These are phyloP conservation scores for Talaromyces nanjingensis DNA, from an alignment of 495 filamentous ascomycete species.

Conservation along the genomic window DNA sequence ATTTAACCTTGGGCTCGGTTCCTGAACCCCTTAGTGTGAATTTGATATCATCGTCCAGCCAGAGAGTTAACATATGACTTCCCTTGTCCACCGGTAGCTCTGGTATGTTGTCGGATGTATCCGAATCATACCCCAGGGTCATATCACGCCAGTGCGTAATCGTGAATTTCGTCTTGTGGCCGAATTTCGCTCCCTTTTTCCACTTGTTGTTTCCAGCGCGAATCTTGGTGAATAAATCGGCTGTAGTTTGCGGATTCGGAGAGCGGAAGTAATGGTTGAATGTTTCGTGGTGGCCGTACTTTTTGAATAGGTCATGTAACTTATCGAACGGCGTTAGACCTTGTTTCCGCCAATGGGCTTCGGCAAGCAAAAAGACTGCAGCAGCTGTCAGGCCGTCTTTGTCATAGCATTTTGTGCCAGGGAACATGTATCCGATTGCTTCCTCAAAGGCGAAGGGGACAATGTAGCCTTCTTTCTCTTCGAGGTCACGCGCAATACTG, in stretches of 20 bases:
- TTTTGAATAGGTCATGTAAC: conserved; percentile 53
- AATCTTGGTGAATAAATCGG: conserved; percentile 48
- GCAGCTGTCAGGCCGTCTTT: conserved; percentile 67
- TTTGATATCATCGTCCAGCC: conserved; percentile 49
- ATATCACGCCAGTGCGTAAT: conserved; percentile 62
- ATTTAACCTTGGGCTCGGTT: conserved; percentile 64
- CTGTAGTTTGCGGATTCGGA: conserved; percentile 43
- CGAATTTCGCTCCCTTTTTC: conserved; percentile 37
- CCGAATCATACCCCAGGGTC: conserved; percentile 58
- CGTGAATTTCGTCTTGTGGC: conserved; percentile 27
- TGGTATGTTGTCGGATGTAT: conserved; percentile 44
- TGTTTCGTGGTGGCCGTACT: conserved; percentile 59
- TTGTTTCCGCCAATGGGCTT: conserved; percentile 43
- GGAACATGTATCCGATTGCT: conserved; percentile 70
- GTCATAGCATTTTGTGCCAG: conserved; percentile 51
- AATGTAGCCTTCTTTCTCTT: conserved; percentile 35
- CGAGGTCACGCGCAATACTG: conserved; percentile 36
- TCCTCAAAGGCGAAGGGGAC: conserved; percentile 64
- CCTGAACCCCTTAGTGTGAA: conserved; percentile 65
- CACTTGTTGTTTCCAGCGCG: conserved; percentile 32
- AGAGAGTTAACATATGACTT: conserved; percentile 68
- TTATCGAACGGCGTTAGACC: conserved; percentile 52
- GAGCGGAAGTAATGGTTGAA: conserved; percentile 65
- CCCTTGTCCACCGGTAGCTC: conserved; percentile 50
- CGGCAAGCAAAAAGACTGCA: conserved; percentile 54